Evolutionary conservation across 768 basidiomycete species (phyloP), one percentile per base, ranked within the genome.

Genomic region (Ramaria sp.): DNA sequence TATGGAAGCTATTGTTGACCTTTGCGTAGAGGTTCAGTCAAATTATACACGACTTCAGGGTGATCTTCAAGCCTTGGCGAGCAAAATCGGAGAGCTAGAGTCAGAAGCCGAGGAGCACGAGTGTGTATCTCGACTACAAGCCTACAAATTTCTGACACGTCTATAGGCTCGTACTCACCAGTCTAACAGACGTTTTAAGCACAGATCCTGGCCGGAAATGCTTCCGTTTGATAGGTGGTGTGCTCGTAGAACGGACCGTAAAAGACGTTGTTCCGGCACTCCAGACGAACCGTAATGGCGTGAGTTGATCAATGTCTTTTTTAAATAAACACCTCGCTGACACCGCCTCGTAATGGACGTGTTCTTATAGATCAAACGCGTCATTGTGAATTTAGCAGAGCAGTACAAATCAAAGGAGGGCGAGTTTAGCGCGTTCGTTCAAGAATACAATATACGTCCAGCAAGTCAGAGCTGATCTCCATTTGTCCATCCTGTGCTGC

Each of bases 21-120:
- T 10, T 3, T 34, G 18, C 15, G 1, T 55, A 91, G 90, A 93
- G 68, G 79, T 92, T 55, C 87, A 91, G 68, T 80, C 83, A 69
- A 85, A 74, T 41, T 95, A 88, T 64, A 75, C 82, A 58, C 81
- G 83, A 56, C 76, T 86, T 62, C 88, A 94, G 68, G 88, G 78
- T 69, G 95, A 98, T 48, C 72, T 98, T 27, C 91, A 94, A 67
- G 78, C 82, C n/a, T 70, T 98, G 25, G 91, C 92, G 36, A 80
- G 83, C 59, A 98, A 98, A 71, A 94, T 98, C 61, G 88, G 89
- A 57, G 96, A 99, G 69, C 76, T 99, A 30, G 96, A 99, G 67
- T 81, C 85, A 60, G 96, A 99, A 63, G 82, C 90, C 18, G 96
- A 99, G 58, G 96, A 99, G 65, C 93, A 99, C 67, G 76, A 78